Base-by-base conservation (phyloP, 140 eudicot species). In the Artemisia princeps region DNA sequence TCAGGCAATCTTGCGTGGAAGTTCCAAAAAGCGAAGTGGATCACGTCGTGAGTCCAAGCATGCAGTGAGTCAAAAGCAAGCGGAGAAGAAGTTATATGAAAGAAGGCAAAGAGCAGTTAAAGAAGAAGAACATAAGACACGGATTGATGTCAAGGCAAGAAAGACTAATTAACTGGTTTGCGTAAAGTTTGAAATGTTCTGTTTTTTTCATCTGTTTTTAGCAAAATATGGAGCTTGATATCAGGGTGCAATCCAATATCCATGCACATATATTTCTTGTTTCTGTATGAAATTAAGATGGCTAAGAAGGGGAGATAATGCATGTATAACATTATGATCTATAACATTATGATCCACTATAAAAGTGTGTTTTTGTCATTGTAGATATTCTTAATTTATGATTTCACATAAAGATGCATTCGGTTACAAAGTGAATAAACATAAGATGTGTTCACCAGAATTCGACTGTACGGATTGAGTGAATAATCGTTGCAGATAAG, bases 61-160 rank as follows among this genome's bases (percentile, higher is more conserved):
- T 75, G 64, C 80, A 13, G 75, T 74, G 77, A 79, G 62, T 60
- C 80, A 65, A 54, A 78, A 72, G 74, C 71, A 81, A 69, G 79
- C 30, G 64, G 85, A 79, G 70, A 80, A 80, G 77, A 79, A 72
- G 58, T 28, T 74, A 37, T 10, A 55, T 58, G 73, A 75, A 14
- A 70, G 74, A 69, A 53, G 73, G 63, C 75, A 28, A 60, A 84
- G 77, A 78, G 65, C 69, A 11, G 73, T 60, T 54, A 81, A 77
- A 67, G 88, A 83, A 55, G 88, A 79, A 45, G 79, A 73, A 26
- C 22, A 56, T 42, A 68, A 64, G 72, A 64, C 66, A 51, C 19
- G 62, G 26, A 10, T 57, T 62, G 79, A 71, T 22, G 37, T 57
- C 42, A 78, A 76, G 81, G 76, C 73, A 13, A 86, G 82, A 69